These are phyloP conservation scores for Vaccinium darrowii DNA, from an alignment of 148 eudicot species.

Conservation along the genomic window DNA sequence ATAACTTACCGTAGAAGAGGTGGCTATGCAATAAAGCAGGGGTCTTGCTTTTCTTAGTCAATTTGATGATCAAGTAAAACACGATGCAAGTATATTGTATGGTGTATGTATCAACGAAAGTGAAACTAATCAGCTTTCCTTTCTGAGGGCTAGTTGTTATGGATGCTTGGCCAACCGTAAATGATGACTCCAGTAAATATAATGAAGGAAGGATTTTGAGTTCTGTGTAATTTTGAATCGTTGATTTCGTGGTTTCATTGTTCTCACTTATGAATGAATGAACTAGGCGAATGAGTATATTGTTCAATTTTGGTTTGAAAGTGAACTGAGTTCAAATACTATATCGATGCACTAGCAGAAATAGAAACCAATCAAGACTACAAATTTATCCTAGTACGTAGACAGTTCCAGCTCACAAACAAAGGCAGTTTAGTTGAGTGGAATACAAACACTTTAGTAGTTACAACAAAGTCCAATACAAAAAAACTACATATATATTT, in stretches of 20 bases:
- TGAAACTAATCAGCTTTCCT: background rate
- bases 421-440: too few species aligned
- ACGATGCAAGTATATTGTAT: background rate
- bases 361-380: too few species aligned
- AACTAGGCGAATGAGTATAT: background rate
- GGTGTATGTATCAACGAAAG: background rate
- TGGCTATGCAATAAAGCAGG: conserved; percentile 33
- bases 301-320: background rate
- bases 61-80: conserved; percentile 20
- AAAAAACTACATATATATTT: too few species aligned
- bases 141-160: background rate
- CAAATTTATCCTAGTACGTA: too few species aligned
- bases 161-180: background rate
- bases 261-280: background rate
- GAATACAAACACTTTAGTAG: too few species aligned
- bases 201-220: background rate
- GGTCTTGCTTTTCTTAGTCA: conserved; percentile 24
- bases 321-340: background rate
- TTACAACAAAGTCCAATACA: too few species aligned
- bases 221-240: background rate
- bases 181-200: background rate
- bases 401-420: too few species aligned
- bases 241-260: background rate
- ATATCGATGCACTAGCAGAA: background rate
- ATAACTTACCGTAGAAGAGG: conserved; percentile 14